Evolutionary conservation across 164 flowering plant genomes (phyloP), one percentile per base, ranked within the genome.

Genomic region (Annona squamosa): DNA sequence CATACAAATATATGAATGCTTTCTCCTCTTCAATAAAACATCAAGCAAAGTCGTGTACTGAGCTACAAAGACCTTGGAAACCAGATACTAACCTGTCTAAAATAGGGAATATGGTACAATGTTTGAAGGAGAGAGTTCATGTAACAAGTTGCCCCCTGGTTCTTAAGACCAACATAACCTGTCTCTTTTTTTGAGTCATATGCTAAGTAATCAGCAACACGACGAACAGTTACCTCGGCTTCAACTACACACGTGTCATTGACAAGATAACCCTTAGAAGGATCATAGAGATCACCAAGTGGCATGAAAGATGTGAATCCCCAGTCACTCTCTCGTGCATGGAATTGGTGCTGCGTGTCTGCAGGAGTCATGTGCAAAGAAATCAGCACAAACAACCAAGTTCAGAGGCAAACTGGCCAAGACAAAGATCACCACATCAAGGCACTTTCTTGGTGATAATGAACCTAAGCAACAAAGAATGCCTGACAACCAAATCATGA

Each of bases 91-190:
- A 91, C 98, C 96, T 93, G 91, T 77, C 97, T 79, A 69, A 93
- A 93, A 75, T 90, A 91, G 52, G 97, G 97, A 73, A 91, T 90
- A 82, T 93, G 98, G 76, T 89, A 93, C 71, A 93, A 67, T 42
- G 98, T 93, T 73, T 93, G 98, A 59, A 93, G 83, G 13, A 93
- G 88, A 73, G 98, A 93, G 76, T 93, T 93, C 97, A 93, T 93
- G 83, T 93, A 93, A 79, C 98, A 93, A 13, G 98, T 93, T n/a
- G 98, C 98, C 52, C 98, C 98, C 81, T 93, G 98, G 80, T 93
- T 93, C 82, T 93, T 93, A 68, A 93, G 90, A 26, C 98, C 98
- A 74, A 91, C 98, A 81, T 79, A 93, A 63, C 98, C 98, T 46
- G 97, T 91, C 85, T 93, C 98, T 83, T 93, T 93, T 75, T 93